phyloP scores from a whole-genome alignment of 2,329 filamentous ascomycete species.

The Fusarium anguioides region DNA sequence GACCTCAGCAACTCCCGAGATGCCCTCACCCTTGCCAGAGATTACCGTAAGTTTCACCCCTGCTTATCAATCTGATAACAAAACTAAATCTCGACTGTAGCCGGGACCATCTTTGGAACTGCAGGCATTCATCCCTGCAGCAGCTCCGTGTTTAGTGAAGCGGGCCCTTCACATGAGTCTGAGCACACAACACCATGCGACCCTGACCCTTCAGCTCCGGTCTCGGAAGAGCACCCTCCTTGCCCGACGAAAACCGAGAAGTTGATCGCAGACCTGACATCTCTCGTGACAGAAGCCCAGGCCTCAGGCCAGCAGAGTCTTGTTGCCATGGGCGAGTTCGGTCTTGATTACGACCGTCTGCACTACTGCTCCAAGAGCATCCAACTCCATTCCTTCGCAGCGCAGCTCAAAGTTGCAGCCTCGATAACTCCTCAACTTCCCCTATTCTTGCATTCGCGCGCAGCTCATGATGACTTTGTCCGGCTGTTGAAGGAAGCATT shows the following conservation, averaged over 20 bases:
- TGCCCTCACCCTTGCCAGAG: constrained; percentile 77
- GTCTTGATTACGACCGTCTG: constrained; percentile 94
- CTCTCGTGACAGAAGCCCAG: constrained; percentile 71
- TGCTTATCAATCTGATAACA: background rate
- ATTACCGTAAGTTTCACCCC: constrained; percentile 71
- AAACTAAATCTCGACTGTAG: constrained; percentile 54
- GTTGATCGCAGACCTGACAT: constrained; percentile 70
- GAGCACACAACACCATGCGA: constrained; percentile 66
- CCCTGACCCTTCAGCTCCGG: constrained; percentile 60
- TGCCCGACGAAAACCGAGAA: constrained; percentile 57
- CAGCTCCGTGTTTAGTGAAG: constrained; percentile 78
- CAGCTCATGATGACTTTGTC: constrained; percentile 88
- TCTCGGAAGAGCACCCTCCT: constrained; percentile 60
- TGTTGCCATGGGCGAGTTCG: constrained; percentile 93
- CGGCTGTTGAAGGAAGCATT: constrained; percentile 70
- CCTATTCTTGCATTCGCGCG: constrained; percentile 91
- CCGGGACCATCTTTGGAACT: constrained; percentile 86
- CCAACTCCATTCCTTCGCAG: constrained; percentile 86
- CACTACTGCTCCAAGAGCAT: constrained; percentile 81
- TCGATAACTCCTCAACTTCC: constrained; percentile 78
- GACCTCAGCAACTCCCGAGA: constrained; percentile 81
- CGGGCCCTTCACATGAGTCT: constrained; percentile 57
- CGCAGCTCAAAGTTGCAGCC: constrained; percentile 82
- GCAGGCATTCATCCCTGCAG: constrained; percentile 95
- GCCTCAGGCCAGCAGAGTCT: constrained; percentile 56